Base-by-base conservation (phyloP, 2,329 filamentous ascomycete species). In the Diatrype stigma region DNA sequence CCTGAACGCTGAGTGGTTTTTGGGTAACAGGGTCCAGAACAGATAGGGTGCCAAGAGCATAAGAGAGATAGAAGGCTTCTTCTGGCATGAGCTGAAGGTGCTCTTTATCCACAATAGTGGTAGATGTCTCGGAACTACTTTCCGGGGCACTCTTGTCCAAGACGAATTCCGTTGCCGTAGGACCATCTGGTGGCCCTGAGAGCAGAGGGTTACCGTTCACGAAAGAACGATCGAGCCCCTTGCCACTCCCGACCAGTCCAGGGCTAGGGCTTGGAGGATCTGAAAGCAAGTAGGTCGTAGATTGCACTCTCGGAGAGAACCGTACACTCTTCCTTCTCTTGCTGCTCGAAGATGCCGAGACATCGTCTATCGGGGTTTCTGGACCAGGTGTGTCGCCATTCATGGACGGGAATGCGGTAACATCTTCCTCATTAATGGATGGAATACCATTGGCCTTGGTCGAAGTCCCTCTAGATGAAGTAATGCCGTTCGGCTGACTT, bases 71-170 rank as follows among this genome's bases (percentile, higher is more conserved):
- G 70, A 97, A 95, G 0, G 91, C 86, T 70, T 99, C 94, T 67
- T 96, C 91, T 0, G 87, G 80, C 2, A 87, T 91, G 8, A 99
- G 77, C 66, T 97, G 94, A n/a, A 96, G 83, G 63, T 96, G 91
- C 63, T 99, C 94, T 71, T 73, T 78, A 57, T 82, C 76, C 47
- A 68, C 60, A 3, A 80, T 61, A n/a, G 66, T 58, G 2, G 38
- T 21, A 12, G 49, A 34, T 8, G 28, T n/a, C 42, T 49, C 50
- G 16, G 35, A 12, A 16, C 7, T 49, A 21, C 30, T 28, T 11
- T 49, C 19, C n/a, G 46, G n/a, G 6, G 6, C 17, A 22, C 32
- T 26, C 49, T 46, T 47, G 40, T 45, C 19, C 51, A 56, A 45
- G 57, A 51, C 14, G 55, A 46, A 14, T 54, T 40, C 12, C 47